Percentiles rank a stretch among this genome's conserved stretches.
Conservation (phyloP, 805 yeast species). For the Ogataea thermomethanolica region DNA sequence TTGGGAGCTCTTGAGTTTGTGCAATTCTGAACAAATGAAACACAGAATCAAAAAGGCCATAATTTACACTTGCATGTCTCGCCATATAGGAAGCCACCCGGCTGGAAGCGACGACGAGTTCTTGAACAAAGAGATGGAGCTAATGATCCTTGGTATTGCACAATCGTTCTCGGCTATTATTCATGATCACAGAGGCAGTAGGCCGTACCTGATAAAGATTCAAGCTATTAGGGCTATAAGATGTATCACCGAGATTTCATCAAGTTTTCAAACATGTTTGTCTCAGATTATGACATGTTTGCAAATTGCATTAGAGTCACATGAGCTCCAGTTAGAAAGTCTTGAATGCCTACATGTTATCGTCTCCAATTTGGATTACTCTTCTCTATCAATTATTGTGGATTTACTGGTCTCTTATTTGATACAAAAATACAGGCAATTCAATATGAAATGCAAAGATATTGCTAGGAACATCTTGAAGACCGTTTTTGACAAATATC, state of each 20-base stretch:
- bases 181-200: conserved; percentile 67
- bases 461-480: conserved; percentile 52
- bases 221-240: conserved; percentile 72
- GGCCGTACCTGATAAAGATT: conserved; percentile 68
- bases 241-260: conserved; percentile 52
- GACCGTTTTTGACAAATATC: conserved; percentile 33
- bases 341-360: conserved; percentile 67
- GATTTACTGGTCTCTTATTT: conserved; percentile 74
- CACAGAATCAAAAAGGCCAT: conserved; percentile 42
- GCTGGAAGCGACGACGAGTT: conserved; percentile 31
- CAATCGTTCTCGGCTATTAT: conserved; percentile 78
- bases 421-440: conserved; percentile 59
- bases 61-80: conserved; percentile 23
- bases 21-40: conserved; percentile 28
- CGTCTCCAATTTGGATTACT: conserved; percentile 51
- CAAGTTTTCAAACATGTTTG: conserved; percentile 47
- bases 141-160: conserved; percentile 67
- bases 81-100: conserved; percentile 18
- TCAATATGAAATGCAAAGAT: conserved; percentile 46
- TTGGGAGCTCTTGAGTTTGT: conserved; percentile 45
- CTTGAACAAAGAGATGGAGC: conserved; percentile 45
- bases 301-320: conserved; percentile 69
- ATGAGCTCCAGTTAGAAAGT: conserved; percentile 56
- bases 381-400: conserved; percentile 59
- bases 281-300: conserved; percentile 87